A percentile compares a stretch with the other conserved stretches of the same genome.
Evolutionary conservation across 352 stramenopile species (phyloP).

Genomic region (Thalassiosira allenii): DNA sequence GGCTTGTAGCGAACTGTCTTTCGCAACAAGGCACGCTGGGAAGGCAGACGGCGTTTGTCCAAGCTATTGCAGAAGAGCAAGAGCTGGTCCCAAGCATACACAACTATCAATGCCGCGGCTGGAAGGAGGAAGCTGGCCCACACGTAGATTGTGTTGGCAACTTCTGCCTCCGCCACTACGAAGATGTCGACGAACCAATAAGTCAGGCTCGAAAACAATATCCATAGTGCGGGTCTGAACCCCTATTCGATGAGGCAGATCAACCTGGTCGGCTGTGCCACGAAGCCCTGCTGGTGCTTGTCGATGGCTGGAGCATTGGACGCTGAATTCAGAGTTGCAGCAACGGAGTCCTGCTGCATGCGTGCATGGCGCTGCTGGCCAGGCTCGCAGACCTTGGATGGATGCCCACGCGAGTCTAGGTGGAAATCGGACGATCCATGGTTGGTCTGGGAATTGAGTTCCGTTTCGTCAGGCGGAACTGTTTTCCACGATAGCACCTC

Average conservation of each 20-base stretch:
- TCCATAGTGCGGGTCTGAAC: conserved; percentile 1
- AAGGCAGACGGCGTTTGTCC: no score
- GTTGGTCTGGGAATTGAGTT: conserved; percentile 1
- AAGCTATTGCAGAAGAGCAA: no score
- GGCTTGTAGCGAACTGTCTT: no score
- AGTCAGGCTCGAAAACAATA: not conserved
- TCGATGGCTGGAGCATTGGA: not conserved
- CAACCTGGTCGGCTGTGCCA: not conserved
- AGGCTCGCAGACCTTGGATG: not conserved
- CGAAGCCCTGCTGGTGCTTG: not conserved
- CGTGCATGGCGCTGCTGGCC: not conserved
- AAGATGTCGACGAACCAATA: conserved; percentile 1
- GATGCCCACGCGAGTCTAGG: not conserved
- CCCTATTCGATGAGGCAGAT: not conserved
- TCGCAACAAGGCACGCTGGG: not conserved
- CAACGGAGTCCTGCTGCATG: not conserved
- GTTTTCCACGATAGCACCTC: conserved; percentile 11
- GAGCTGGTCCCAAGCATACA: not conserved
- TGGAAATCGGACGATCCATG: conserved; percentile 1
- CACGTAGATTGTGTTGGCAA: not conserved
- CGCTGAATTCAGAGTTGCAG: no score
- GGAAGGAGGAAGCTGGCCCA: not conserved
- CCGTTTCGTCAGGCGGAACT: not conserved
- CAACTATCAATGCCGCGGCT: not conserved
- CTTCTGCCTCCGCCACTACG: conserved; percentile 2